Evolutionary conservation across 78 protist genomes (phyloP).

Genomic region (Dictyostelium capitatum): DNA sequence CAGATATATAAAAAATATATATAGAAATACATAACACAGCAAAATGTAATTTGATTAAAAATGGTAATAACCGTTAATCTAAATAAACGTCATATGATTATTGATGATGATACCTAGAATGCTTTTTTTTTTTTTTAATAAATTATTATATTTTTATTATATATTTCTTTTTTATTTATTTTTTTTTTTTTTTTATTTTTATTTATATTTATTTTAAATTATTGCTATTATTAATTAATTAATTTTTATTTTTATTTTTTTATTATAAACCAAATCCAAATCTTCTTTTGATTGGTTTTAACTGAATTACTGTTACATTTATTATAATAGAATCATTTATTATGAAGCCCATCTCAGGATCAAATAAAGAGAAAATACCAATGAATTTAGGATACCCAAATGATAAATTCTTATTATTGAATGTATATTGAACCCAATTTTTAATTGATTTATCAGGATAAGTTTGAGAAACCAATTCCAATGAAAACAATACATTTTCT

Average conservation of each 20-base stretch:
- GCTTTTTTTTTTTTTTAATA: too few species aligned
- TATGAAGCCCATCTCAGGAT: neutral
- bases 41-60: too few species aligned
- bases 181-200: neutral
- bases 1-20: too few species aligned
- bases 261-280: neutral
- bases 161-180: neutral
- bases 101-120: too few species aligned
- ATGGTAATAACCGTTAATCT: too few species aligned
- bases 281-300: neutral
- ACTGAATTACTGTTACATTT: slow-evolving; percentile 1
- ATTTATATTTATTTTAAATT: neutral
- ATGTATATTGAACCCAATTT: slow-evolving; percentile 9
- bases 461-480: slow-evolving; percentile 12
- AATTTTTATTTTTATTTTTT: neutral
- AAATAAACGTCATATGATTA: too few species aligned
- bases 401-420: neutral
- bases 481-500: slow-evolving; percentile 1
- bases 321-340: neutral
- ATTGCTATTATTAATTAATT: neutral
- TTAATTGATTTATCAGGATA: slow-evolving; percentile 21
- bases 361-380: slow-evolving; percentile 12
- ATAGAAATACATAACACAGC: too few species aligned
- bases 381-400: slow-evolving; percentile 20
- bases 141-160: too few species aligned